Evolutionary conservation across 108 stramenopile species (phyloP), one percentile per base, ranked within the genome.

Genomic region (Pseudonitzschia delicatissima): DNA sequence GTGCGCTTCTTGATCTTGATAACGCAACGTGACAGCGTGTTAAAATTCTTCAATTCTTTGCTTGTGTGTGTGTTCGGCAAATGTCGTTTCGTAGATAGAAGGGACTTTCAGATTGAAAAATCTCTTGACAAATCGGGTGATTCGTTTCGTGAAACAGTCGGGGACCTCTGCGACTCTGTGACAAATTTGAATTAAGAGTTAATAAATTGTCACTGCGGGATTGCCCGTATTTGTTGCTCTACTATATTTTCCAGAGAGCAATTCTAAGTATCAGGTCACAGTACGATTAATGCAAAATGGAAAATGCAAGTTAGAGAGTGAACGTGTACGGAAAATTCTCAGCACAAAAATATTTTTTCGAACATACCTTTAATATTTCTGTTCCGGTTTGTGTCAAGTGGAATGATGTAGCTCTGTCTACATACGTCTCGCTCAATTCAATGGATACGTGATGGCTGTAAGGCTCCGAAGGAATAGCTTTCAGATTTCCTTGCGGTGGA

Each of bases 301-400:
- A 26, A 55, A 20, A 67, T 26, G 5, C n/a, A 42, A 11, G 53
- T 39, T 35, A 44, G 23, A 13, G 26, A 12, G 29, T 32, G 21
- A 34, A 15, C 45, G 18, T 11, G 32, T 21, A 45, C 23, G 13
- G 15, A 32, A 44, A 64, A 12, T 18, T n/a, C 11, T 21, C 2
- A 26, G 49, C 6, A 28, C 20, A 50, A 6, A 21, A 33, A 7
- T 4, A 29, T 15, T 36, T 29, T 51, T 29, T 52, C 4, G 11
- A 1, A 67, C 72, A 32, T 37, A 74, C 73, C 73, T 74, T 62
- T 5, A 76, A n/a, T 13, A 76, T 59, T 37, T 76, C 74, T n/a
- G 51, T 65, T 35, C 74, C 74, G 12, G 74, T 76, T 62, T 69
- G 67, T 37, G 40, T 61, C 53, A 55, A 33, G 32, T 33, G 11